A percentile compares a stretch with the other conserved stretches of the same genome.
These are phyloP conservation scores for Pinus albicaulis DNA, from an alignment of 75 land plant genomes.

Conservation along the genomic window DNA sequence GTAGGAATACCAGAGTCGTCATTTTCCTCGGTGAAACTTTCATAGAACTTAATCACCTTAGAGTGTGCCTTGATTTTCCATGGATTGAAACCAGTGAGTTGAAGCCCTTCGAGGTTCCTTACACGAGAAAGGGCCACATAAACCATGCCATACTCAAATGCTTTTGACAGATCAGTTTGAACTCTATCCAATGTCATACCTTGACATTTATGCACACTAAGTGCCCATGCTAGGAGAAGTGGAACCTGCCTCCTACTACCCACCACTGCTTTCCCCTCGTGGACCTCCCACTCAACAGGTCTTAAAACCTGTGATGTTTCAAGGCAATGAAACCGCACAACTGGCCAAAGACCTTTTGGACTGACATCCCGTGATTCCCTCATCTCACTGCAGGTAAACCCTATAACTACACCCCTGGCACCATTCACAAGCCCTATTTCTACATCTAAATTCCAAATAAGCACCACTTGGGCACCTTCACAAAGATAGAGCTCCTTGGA, in stretches of 20 bases:
- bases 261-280: constrained; percentile 39
- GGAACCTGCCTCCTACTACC: constrained; percentile 62
- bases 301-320: constrained; percentile 32
- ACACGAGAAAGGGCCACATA: constrained; percentile 84
- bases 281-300: constrained; percentile 52
- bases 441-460: constrained; percentile 54
- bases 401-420: constrained; percentile 48
- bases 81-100: constrained; percentile 51
- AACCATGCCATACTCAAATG: constrained; percentile 76
- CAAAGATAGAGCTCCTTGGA: constrained; percentile 37
- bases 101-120: constrained; percentile 48
- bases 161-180: constrained; percentile 56
- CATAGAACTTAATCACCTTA: constrained; percentile 58
- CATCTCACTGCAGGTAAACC: constrained; percentile 20
- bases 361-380: not conserved
- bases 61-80: constrained; percentile 57
- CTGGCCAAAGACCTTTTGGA: constrained; percentile 32
- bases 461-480: constrained; percentile 76
- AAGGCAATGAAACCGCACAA: constrained; percentile 49
- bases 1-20: too few species aligned
- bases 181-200: constrained; percentile 69
- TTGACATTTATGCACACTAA: constrained; percentile 82
- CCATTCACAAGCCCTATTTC: constrained; percentile 60
- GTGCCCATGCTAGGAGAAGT: constrained; percentile 68
- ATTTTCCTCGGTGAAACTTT: not conserved